A percentile compares a stretch with the other conserved stretches of the same genome.
These are phyloP conservation scores for Ramularia collo-cygni DNA, from an alignment of 2,329 filamentous ascomycete genomes.

Conservation along the genomic window DNA sequence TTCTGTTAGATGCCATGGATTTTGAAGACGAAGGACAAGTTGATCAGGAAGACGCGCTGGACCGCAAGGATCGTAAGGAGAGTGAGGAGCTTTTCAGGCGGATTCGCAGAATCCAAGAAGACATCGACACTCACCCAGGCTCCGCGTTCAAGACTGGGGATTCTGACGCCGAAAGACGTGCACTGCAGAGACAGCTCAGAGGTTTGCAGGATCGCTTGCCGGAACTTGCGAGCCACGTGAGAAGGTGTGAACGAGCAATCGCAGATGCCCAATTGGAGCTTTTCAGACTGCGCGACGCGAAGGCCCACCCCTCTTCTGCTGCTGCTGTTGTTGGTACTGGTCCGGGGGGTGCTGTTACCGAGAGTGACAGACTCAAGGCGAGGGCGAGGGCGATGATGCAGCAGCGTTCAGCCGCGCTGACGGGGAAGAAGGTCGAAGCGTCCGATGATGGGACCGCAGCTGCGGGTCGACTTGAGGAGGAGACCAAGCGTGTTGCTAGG, in stretches of 20 bases:
- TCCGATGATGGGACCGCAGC: conserved; percentile 68
- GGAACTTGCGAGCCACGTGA: conserved; percentile 83
- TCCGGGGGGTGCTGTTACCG: conserved; percentile 81
- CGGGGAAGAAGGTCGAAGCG: conserved; percentile 65
- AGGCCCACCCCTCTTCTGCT: conserved; percentile 76
- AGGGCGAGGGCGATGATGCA: conserved; percentile 98
- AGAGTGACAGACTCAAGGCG: conserved; percentile 89
- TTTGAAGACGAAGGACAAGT: conserved; percentile 85
- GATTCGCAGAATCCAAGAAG: conserved; percentile 84
- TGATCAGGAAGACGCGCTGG: conserved; percentile 87
- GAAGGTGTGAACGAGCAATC: conserved; percentile 84
- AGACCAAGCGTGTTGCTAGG: conserved; percentile 69
- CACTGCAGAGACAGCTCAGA: conserved; percentile 84
- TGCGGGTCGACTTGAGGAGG: conserved; percentile 79
- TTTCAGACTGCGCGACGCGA: conserved; percentile 88
- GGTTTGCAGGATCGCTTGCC: conserved; percentile 82
- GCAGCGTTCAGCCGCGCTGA: conserved; percentile 85
- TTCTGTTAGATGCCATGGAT: conserved; percentile 91
- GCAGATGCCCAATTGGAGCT: conserved; percentile 86
- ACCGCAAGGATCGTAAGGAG: conserved; percentile 82
- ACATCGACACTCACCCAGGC: conserved; percentile 88
- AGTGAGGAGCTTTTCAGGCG: conserved; percentile 91
- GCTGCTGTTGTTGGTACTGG: conserved; percentile 83
- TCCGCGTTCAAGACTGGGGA: conserved; percentile 63
- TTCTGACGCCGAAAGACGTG: conserved; percentile 78